These are phyloP conservation scores for Caryopteris hybrid DNA, from an alignment of 305 asterid genomes.

Conservation along the genomic window DNA sequence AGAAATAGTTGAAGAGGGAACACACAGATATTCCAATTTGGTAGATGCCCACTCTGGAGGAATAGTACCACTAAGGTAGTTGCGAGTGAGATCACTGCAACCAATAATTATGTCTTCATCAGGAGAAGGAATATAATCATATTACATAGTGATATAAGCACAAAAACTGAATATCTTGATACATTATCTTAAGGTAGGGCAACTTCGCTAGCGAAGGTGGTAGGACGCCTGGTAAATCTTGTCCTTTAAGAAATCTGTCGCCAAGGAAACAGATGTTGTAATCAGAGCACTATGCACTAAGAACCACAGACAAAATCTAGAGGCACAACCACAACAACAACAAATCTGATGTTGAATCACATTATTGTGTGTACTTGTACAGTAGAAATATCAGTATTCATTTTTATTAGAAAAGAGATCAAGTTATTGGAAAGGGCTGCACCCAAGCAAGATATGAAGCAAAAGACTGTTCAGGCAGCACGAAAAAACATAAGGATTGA, in stretches of 20 bases:
- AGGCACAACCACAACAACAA: slow-evolving; percentile 11
- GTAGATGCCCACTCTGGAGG: slow-evolving; percentile 58
- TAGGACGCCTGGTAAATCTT: slow-evolving; percentile 57
- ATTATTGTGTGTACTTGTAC: not conserved
- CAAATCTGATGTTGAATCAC: not conserved
- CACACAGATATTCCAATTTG: slow-evolving; percentile 9
- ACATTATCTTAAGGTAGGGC: slow-evolving; percentile 43
- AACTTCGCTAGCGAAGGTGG: slow-evolving; percentile 55
- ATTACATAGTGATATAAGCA: not conserved
- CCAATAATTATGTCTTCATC: slow-evolving; percentile 7
- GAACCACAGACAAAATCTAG: not conserved
- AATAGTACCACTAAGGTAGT: slow-evolving; percentile 54
- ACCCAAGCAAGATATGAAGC: not conserved
- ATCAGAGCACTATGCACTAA: not conserved
- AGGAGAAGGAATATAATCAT: not conserved
- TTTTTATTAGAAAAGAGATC: not conserved
- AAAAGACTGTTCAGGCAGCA: not conserved
- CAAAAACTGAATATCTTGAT: not conserved
- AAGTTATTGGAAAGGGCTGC: not conserved
- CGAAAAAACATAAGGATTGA: not conserved
- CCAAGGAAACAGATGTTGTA: not conserved
- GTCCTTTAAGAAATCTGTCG: slow-evolving; percentile 44
- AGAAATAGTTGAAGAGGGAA: not conserved
- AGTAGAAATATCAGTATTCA: not conserved
- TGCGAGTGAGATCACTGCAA: slow-evolving; percentile 48